phyloP scores from a whole-genome alignment of 495 filamentous ascomycete species.

The Lepidopterella palustris region DNA sequence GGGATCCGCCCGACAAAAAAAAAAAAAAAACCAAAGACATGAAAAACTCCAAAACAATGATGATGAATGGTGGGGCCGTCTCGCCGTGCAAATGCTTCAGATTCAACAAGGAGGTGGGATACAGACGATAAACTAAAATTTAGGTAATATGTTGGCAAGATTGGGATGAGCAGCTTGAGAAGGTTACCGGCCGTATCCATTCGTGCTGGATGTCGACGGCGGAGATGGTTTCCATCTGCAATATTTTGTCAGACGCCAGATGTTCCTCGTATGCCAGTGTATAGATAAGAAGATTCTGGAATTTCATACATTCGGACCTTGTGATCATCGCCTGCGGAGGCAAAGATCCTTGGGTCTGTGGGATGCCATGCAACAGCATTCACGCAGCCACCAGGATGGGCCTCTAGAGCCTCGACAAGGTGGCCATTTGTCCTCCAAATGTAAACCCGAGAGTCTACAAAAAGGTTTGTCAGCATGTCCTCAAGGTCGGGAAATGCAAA shows the following conservation, averaged over 20 bases:
- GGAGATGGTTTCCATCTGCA: conserved; percentile 4
- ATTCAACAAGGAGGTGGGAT: not conserved
- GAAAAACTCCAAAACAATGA: not conserved
- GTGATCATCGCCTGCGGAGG: conserved; percentile 82
- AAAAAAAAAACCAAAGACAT: not conserved
- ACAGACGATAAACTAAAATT: not conserved
- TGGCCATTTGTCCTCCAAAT: conserved; percentile 81
- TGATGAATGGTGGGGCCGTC: not conserved
- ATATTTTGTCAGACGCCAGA: not conserved
- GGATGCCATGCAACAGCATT: conserved; percentile 95
- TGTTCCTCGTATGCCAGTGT: too few species aligned
- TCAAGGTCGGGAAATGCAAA: too few species aligned
- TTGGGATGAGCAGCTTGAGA: not conserved
- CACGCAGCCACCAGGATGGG: conserved; percentile 67
- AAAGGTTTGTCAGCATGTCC: conserved; percentile 8
- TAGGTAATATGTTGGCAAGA: not conserved
- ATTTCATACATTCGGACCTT: conserved; percentile 70
- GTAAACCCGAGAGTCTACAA: conserved; percentile 61
- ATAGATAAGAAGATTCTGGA: not conserved
- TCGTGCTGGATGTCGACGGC: not conserved
- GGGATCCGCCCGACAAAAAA: too few species aligned
- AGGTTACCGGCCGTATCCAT: conserved; percentile 1
- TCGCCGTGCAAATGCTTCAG: not conserved
- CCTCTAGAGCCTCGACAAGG: conserved; percentile 67
- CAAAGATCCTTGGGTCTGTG: conserved; percentile 73